These are phyloP conservation scores for Pestalotiopsis sp. DNA, from an alignment of 2,329 filamentous ascomycete genomes.

Conservation along the genomic window DNA sequence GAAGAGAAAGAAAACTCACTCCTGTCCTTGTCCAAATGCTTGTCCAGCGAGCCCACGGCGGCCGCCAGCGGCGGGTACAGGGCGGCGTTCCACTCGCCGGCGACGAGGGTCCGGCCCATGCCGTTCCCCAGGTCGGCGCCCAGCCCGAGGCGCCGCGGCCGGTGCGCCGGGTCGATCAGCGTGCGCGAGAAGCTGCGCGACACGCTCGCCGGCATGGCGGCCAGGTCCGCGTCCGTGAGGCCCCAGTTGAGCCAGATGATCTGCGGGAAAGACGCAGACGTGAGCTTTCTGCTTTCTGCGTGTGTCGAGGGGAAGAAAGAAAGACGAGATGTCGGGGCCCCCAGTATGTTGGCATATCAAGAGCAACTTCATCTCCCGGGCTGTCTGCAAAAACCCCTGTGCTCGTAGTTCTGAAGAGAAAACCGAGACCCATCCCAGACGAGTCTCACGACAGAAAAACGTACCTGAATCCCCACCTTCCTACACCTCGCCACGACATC, in stretches of 20 bases:
- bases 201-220: constrained; percentile 49
- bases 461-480: constrained; percentile 47
- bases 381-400: too few species aligned
- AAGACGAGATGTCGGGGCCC: background rate
- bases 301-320: background rate
- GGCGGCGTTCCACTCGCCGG: constrained; percentile 57
- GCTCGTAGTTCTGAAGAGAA: too few species aligned
- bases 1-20: constrained; percentile 20
- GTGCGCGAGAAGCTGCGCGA: constrained; percentile 48
- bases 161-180: constrained; percentile 25
- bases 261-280: background rate
- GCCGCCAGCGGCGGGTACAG: constrained; percentile 48
- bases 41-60: constrained; percentile 42
- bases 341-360: too few species aligned
- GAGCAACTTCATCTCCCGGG: too few species aligned
- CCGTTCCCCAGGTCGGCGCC: constrained; percentile 48
- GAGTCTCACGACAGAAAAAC: background rate
- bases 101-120: constrained; percentile 48
- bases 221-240: constrained; percentile 51
- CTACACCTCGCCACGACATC: constrained; percentile 47
- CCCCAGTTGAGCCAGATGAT: constrained; percentile 61
- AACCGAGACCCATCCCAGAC: too few species aligned
- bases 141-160: constrained; percentile 33
- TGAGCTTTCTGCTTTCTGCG: constrained; percentile 9
- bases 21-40: constrained; percentile 57